These are phyloP conservation scores for Cerioporus squamosus DNA, from an alignment of 1,284 basidiomycete genomes.

Conservation along the genomic window DNA sequence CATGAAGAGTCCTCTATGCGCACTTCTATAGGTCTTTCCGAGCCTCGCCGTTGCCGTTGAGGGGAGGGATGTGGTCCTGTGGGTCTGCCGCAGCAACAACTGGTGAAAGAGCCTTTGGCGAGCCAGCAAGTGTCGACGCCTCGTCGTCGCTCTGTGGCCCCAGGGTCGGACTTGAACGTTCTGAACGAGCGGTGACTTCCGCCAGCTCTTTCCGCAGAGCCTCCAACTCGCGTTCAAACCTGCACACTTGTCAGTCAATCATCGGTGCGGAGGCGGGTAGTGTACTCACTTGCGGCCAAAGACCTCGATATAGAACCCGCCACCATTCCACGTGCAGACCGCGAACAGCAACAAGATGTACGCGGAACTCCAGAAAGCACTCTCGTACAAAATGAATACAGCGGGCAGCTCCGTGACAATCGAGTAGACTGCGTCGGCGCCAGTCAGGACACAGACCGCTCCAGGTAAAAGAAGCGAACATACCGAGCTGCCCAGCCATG, in stretches of 20 bases:
- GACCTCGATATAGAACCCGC: slow-evolving; percentile 91
- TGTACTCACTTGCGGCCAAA: slow-evolving; percentile 87
- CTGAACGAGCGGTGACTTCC: slow-evolving; percentile 51
- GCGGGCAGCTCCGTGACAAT: slow-evolving; percentile 88
- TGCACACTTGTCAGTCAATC: slow-evolving; percentile 31
- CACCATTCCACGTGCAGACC: slow-evolving; percentile 87
- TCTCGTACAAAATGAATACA: slow-evolving; percentile 81
- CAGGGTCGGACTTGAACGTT: slow-evolving; percentile 54
- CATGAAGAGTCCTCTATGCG: not conserved
- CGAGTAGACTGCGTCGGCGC: slow-evolving; percentile 66
- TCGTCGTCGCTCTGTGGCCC: slow-evolving; percentile 38
- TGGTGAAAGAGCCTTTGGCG: slow-evolving; percentile 31
- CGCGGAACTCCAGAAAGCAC: slow-evolving; percentile 70
- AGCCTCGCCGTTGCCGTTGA: slow-evolving; percentile 7
- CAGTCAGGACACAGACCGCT: not conserved
- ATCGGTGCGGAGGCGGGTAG: slow-evolving; percentile 4
- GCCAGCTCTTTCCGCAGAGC: slow-evolving; percentile 86
- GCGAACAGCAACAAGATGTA: slow-evolving; percentile 82
- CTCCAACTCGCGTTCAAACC: slow-evolving; percentile 91
- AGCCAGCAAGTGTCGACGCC: slow-evolving; percentile 28
- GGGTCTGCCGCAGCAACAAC: slow-evolving; percentile 28
- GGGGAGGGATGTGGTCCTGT: slow-evolving; percentile 9
- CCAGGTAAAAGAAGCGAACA: slow-evolving; percentile 25
- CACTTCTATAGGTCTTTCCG: not conserved
- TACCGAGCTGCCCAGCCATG: slow-evolving; percentile 85